These are phyloP conservation scores for Pleurotus djamor DNA, from an alignment of 768 basidiomycete species.

Conservation along the genomic window DNA sequence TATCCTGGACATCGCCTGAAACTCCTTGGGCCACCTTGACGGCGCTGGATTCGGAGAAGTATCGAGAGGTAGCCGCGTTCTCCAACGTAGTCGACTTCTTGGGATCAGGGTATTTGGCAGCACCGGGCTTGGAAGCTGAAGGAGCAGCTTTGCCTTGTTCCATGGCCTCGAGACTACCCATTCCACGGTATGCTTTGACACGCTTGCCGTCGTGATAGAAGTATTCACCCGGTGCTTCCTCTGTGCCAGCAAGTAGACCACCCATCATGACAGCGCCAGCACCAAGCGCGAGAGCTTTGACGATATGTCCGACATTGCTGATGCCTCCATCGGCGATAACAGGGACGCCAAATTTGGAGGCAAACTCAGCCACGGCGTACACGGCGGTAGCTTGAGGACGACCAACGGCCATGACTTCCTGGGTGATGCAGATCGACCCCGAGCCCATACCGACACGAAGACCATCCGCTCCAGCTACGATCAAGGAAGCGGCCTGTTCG, in stretches of 20 bases:
- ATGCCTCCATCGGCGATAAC: constrained; percentile 98
- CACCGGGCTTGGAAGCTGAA: constrained; percentile 20
- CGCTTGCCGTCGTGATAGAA: constrained; percentile 99
- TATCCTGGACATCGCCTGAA: constrained; percentile 95
- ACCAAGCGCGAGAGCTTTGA: constrained; percentile 93
- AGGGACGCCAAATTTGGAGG: constrained; percentile 90
- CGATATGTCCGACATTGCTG: constrained; percentile 93
- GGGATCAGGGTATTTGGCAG: constrained; percentile 45
- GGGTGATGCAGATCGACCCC: constrained; percentile 98
- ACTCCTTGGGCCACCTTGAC: constrained; percentile 98
- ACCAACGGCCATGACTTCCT: constrained; percentile 99
- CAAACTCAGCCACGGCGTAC: constrained; percentile 93
- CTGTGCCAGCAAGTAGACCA: constrained; percentile 90
- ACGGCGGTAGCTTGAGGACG: constrained; percentile 98
- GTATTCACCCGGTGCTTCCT: constrained; percentile 98
- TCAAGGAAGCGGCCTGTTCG: constrained; percentile 93
- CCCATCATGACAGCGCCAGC: constrained; percentile 99
- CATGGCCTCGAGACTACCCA: constrained; percentile 97
- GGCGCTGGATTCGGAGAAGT: constrained; percentile 89
- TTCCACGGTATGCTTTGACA: constrained; percentile 97
- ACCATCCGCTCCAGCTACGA: constrained; percentile 94
- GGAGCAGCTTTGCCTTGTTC: constrained; percentile 62
- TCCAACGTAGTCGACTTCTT: constrained; percentile 55
- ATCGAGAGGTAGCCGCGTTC: constrained; percentile 95
- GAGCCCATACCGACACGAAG: constrained; percentile 97